These are phyloP conservation scores for Kodamaea sp. DNA, from an alignment of 1,139 yeast species.

Conservation along the genomic window DNA sequence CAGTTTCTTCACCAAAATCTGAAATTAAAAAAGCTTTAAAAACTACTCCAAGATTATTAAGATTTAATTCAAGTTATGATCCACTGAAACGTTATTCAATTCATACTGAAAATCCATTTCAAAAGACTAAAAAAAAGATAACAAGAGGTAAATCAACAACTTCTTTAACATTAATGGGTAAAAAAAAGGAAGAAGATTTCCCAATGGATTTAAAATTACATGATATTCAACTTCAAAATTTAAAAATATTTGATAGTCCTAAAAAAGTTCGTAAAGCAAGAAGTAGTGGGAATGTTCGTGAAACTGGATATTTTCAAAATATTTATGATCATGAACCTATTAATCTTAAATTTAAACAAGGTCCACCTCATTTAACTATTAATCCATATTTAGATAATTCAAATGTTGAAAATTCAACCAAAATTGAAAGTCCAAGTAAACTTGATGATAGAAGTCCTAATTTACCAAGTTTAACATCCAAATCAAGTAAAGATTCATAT, in stretches of 20 bases:
- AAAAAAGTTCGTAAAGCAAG: conserved; percentile 28
- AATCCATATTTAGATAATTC: conserved; percentile 25
- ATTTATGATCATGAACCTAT: too few relatives aligned
- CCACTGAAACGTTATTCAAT: conserved; percentile 24
- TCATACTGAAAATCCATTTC: conserved; percentile 19
- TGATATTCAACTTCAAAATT: not conserved
- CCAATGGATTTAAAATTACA: not conserved
- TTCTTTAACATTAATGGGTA: conserved; percentile 21
- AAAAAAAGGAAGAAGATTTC: conserved; percentile 1
- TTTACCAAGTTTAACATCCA: conserved; percentile 32
- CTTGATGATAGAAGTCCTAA: conserved; percentile 25
- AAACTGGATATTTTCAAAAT: too few relatives aligned
- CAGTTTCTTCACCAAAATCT: conserved; percentile 4
- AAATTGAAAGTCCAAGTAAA: not conserved
- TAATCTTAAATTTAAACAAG: not conserved
- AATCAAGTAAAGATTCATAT: conserved; percentile 32
- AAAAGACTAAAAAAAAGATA: conserved; percentile 9
- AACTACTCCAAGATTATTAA: conserved; percentile 5
- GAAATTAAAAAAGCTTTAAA: conserved; percentile 1
- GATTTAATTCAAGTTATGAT: conserved; percentile 8
- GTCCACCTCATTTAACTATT: conserved; percentile 15
- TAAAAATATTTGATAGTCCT: not conserved
- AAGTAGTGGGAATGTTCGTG: conserved; percentile 33
- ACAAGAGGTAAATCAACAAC: conserved; percentile 29
- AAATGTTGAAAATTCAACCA: conserved; percentile 15